These are phyloP conservation scores for Ricinus communis DNA, from an alignment of 345 rosid species.

Conservation along the genomic window DNA sequence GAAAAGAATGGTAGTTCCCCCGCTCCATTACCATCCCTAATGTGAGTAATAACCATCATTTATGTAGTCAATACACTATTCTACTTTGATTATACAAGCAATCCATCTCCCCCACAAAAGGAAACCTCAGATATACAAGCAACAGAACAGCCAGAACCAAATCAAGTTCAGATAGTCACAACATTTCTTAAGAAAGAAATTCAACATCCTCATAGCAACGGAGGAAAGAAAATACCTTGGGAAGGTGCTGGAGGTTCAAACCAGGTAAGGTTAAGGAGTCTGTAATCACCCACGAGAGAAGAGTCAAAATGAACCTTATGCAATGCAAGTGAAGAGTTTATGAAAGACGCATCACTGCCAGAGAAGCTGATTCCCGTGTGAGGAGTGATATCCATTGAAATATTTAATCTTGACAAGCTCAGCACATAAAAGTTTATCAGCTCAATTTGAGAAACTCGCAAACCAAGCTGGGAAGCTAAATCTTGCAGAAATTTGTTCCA, in stretches of 20 bases:
- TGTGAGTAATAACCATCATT: neutral
- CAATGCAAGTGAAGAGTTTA: conserved; percentile 69
- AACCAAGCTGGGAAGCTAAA: conserved; percentile 77
- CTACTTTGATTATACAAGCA: neutral
- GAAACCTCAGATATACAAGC: neutral
- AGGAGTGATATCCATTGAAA: conserved; percentile 93
- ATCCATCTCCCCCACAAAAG: neutral
- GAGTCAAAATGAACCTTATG: conserved; percentile 71
- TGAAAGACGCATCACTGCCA: conserved; percentile 60
- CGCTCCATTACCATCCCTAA: too few species aligned
- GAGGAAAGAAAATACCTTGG: conserved; percentile 47
- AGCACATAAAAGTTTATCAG: conserved; percentile 75
- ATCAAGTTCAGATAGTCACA: conserved; percentile 12
- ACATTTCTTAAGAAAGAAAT: conserved; percentile 1
- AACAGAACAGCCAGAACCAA: neutral
- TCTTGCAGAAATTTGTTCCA: conserved; percentile 62
- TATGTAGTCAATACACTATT: neutral
- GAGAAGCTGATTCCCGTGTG: conserved; percentile 81
- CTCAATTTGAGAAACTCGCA: conserved; percentile 77
- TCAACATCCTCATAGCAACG: conserved; percentile 3
- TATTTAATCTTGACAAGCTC: conserved; percentile 70
- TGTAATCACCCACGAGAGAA: conserved; percentile 73
- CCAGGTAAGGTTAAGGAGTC: conserved; percentile 86
- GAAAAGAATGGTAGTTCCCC: too few species aligned
- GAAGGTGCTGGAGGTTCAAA: conserved; percentile 74